Evolutionary conservation across 1,284 basidiomycete species (phyloP), one percentile per base, ranked within the genome.

Genomic region (Tausonia pullulans): DNA sequence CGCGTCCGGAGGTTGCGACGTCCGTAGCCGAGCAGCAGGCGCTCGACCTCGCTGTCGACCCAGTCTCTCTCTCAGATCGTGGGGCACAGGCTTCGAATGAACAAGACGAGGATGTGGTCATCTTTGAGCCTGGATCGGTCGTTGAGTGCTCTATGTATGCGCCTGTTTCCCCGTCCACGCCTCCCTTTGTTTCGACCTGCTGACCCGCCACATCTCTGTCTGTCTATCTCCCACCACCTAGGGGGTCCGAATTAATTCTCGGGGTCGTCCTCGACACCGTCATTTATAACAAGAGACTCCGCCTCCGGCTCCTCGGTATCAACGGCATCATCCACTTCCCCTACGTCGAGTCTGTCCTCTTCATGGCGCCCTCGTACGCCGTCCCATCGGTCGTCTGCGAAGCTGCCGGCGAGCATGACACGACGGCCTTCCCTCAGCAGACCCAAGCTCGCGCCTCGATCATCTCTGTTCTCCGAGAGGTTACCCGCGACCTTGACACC

Each of bases 191-290:
- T 27, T 27, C 27, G 27, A 27, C 27, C 27, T 27, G 27, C 27
- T 27, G 27, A 27, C 27, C 27, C 27, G 27, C 27, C 27, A 27
- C 27, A 1, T 27, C 1, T 27, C 27, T 27, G 27, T 27, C 27
- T 27, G 27, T 27, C 27, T 27, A 27, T 27, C 27, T 27, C 27
- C 27, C 27, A 27, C 27, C 27, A 27, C 27, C 27, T 27, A 27
- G 27, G 27, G 27, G 27, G 2, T 27, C 27, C 27, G 27, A 27
- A 27, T 27, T 27, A 27, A 27, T 27, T 27, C 27, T 61, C 6
- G 62, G 55, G 14, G 62, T 64, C 58, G 62, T 64, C 3, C 62
- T 64, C 16, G 62, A 64, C 45, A 64, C 62, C 4, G 62, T 64
- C 45, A 57, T 64, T 10, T 45, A 54, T 5, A 51, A 61, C 4